Evolutionary conservation across 176 grass and related monocot species (phyloP).

Genomic region (Canna indica): DNA sequence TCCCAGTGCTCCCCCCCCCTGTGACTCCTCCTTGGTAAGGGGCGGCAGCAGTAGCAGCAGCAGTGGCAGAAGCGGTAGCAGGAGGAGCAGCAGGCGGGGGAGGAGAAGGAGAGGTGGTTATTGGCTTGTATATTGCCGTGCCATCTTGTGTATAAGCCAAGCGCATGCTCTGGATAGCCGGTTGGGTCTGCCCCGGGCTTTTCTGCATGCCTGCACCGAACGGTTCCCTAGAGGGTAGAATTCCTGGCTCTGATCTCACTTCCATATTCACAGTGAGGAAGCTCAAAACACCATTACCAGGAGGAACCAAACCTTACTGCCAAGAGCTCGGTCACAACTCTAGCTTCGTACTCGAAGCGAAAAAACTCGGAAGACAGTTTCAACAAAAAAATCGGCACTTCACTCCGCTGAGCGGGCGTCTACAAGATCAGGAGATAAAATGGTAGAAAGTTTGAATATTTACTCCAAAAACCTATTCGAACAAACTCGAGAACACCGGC

Average conservation of each 20-base stretch:
- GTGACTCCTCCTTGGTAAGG: conserved; percentile 31
- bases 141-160: conserved; percentile 71
- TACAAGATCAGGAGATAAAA: neutral
- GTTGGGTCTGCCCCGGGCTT: conserved; percentile 35
- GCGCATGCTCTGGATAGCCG: conserved; percentile 69
- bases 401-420: neutral
- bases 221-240: conserved; percentile 57
- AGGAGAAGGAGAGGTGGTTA: conserved; percentile 28
- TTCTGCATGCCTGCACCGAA: conserved; percentile 61
- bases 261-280: conserved; percentile 53
- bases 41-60: neutral
- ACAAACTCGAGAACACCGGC: neutral
- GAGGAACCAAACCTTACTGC: conserved; percentile 8
- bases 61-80: neutral
- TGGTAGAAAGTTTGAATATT: neutral
- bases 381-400: neutral
- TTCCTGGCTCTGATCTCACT: conserved; percentile 83
- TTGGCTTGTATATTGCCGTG: conserved; percentile 66
- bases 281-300: conserved; percentile 19
- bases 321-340: conserved; percentile 7
- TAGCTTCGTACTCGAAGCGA: neutral
- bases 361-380: conserved; percentile 2
- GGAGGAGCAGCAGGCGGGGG: conserved; percentile 9
- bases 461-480: neutral
- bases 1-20: conserved; percentile 1